Evolutionary conservation across 371 early-diverging fungal species (phyloP).

Genomic region (Mortierella sp.): DNA sequence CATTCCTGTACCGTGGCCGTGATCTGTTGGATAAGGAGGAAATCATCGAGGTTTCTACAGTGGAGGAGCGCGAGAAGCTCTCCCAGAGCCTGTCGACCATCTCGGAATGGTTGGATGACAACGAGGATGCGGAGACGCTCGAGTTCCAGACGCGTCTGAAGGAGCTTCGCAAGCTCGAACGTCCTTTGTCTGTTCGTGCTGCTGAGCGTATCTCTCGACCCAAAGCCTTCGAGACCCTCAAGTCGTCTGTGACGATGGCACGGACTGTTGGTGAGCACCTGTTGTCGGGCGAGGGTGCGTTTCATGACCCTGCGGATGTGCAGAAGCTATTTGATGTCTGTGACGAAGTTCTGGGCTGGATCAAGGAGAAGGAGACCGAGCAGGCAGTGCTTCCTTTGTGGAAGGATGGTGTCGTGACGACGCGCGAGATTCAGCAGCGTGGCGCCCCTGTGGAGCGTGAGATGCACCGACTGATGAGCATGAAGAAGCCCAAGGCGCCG

Average conservation of each 20-base stretch:
- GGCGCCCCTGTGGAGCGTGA: constrained; percentile 62
- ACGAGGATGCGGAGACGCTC: constrained; percentile 71
- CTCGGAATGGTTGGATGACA: constrained; percentile 92
- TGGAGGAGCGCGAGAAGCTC: constrained; percentile 77
- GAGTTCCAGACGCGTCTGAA: constrained; percentile 62
- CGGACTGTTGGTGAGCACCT: constrained; percentile 59
- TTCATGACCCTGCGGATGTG: constrained; percentile 74
- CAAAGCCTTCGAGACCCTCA: constrained; percentile 65
- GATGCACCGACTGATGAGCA: constrained; percentile 62
- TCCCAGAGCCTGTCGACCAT: constrained; percentile 66
- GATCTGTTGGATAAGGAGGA: constrained; percentile 84
- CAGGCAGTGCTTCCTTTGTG: constrained; percentile 71
- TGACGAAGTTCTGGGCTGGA: constrained; percentile 71
- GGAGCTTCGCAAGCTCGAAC: constrained; percentile 67
- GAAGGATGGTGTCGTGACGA: constrained; percentile 74
- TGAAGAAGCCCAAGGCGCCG: constrained; percentile 68
- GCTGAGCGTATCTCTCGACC: constrained; percentile 72
- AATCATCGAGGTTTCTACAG: constrained; percentile 73
- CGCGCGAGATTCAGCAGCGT: constrained; percentile 60
- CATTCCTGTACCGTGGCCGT: constrained; percentile 87
- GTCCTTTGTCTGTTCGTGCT: constrained; percentile 73
- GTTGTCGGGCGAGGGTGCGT: constrained; percentile 60
- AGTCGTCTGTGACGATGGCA: constrained; percentile 56
- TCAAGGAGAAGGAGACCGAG: constrained; percentile 63
- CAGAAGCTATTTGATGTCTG: constrained; percentile 59